Conservation (phyloP, 768 basidiomycete genomes). For the Mycena floridula region DNA sequence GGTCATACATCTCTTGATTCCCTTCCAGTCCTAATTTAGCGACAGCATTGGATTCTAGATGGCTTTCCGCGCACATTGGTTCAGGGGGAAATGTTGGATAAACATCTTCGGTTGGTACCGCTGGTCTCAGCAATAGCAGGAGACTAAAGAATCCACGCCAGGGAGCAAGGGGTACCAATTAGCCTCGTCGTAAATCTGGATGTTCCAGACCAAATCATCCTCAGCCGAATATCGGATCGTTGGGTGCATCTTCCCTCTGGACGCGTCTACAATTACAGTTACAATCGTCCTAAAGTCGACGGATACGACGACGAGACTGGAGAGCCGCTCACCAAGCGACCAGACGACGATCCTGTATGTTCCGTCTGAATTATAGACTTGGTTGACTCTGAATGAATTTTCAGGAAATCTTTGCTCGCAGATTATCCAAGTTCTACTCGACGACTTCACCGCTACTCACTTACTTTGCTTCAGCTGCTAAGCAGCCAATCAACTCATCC, state of each 20-base stretch:
- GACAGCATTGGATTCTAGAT: constrained; percentile 86
- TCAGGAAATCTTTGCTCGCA: constrained; percentile 77
- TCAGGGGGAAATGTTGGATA: constrained; percentile 78
- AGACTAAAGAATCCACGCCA: constrained; percentile 19
- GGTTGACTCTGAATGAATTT: background rate
- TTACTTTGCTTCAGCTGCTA: constrained; percentile 47
- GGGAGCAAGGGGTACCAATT: constrained; percentile 57
- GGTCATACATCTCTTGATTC: constrained; percentile 5
- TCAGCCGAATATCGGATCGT: constrained; percentile 82
- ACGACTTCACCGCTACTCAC: constrained; percentile 77
- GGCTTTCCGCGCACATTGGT: constrained; percentile 87
- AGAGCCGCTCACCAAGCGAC: constrained; percentile 79
- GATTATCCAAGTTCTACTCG: constrained; percentile 70
- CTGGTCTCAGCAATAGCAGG: background rate
- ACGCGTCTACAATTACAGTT: constrained; percentile 84
- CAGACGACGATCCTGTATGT: constrained; percentile 85
- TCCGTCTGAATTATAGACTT: background rate
- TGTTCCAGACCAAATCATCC: constrained; percentile 82
- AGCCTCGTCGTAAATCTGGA: constrained; percentile 83
- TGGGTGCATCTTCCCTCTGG: constrained; percentile 88
- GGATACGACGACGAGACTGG: constrained; percentile 85
- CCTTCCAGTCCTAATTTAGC: background rate
- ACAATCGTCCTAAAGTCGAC: constrained; percentile 75
- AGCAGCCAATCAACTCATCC: constrained; percentile 17
- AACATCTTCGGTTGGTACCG: constrained; percentile 56